Conservation (phyloP, 192 early-diverging fungal species). For the Coemansia sp. region DNA sequence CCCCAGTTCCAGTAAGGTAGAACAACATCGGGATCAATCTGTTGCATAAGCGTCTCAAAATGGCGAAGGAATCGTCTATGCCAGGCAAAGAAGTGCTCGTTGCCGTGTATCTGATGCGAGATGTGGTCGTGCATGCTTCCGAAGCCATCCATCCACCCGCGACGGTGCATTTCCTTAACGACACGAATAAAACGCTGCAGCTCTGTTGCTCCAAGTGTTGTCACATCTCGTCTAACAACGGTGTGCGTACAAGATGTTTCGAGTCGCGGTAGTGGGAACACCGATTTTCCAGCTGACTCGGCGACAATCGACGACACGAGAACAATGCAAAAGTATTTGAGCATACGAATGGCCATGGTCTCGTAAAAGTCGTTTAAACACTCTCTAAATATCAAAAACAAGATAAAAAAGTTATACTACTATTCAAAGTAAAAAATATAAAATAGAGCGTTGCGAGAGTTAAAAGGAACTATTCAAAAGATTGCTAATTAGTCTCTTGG, state of each 20-base stretch:
- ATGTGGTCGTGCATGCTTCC: conserved; percentile 54
- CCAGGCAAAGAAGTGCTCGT: conserved; percentile 56
- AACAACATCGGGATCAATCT: conserved; percentile 49
- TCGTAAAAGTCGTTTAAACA: neutral
- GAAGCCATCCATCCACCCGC: conserved; percentile 55
- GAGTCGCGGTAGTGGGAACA: conserved; percentile 47
- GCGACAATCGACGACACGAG: conserved; percentile 15
- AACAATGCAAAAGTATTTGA: conserved; percentile 43
- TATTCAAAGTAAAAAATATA: too few species aligned
- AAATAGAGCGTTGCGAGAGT: too few species aligned
- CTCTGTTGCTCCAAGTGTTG: conserved; percentile 27
- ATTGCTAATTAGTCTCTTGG: too few species aligned
- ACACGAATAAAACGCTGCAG: conserved; percentile 35
- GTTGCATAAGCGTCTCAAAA: conserved; percentile 53
- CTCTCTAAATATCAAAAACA: neutral
- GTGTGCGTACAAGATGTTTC: conserved; percentile 22
- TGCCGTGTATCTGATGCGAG: conserved; percentile 52
- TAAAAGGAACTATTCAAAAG: too few species aligned
- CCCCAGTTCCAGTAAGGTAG: conserved; percentile 71
- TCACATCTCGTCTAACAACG: conserved; percentile 37
- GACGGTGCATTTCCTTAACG: conserved; percentile 50
- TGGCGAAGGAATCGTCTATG: conserved; percentile 54
- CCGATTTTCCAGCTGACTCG: conserved; percentile 25
- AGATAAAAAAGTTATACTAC: too few species aligned
- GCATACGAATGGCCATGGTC: conserved; percentile 11